Conservation (phyloP, 768 basidiomycete species). For the Tricholoma matsutake region DNA sequence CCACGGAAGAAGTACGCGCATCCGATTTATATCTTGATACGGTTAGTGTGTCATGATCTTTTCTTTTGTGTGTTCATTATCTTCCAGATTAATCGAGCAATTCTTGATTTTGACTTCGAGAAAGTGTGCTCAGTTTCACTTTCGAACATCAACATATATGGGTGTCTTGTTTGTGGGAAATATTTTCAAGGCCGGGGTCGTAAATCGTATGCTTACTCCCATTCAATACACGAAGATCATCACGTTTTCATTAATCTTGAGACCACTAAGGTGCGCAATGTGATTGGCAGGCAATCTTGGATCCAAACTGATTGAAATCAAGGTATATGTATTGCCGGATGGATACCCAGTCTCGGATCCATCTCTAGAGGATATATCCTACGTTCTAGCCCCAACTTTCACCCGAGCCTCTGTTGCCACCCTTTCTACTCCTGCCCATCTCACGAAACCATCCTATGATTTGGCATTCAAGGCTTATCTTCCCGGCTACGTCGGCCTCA, state of each 20-base stretch:
- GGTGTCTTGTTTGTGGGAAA: constrained; percentile 96
- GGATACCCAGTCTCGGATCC: constrained; percentile 97
- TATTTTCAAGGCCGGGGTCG: constrained; percentile 97
- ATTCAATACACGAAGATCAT: constrained; percentile 97
- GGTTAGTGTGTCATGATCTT: constrained; percentile 41
- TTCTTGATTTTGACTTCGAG: constrained; percentile 98
- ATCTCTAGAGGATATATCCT: constrained; percentile 91
- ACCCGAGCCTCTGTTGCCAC: constrained; percentile 51
- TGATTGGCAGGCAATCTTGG: constrained; percentile 2
- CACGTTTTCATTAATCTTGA: constrained; percentile 97
- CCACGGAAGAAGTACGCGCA: constrained; percentile 40
- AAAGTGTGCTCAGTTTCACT: constrained; percentile 97
- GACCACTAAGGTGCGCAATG: constrained; percentile 73
- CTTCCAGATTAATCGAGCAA: constrained; percentile 79
- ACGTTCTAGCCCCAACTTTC: constrained; percentile 88
- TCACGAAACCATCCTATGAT: constrained; percentile 81
- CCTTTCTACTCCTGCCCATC: constrained; percentile 55
- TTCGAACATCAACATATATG: constrained; percentile 96
- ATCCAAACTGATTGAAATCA: constrained; percentile 11
- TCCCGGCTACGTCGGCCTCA: constrained; percentile 93
- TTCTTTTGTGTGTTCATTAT: constrained; percentile 8
- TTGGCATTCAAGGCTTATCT: constrained; percentile 77
- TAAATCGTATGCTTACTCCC: constrained; percentile 92
- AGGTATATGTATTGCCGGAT: constrained; percentile 98
- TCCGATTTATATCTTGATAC: constrained; percentile 96